phyloP scores from a whole-genome alignment of 331 rosid genomes.

The Phaseolus coccineus region DNA sequence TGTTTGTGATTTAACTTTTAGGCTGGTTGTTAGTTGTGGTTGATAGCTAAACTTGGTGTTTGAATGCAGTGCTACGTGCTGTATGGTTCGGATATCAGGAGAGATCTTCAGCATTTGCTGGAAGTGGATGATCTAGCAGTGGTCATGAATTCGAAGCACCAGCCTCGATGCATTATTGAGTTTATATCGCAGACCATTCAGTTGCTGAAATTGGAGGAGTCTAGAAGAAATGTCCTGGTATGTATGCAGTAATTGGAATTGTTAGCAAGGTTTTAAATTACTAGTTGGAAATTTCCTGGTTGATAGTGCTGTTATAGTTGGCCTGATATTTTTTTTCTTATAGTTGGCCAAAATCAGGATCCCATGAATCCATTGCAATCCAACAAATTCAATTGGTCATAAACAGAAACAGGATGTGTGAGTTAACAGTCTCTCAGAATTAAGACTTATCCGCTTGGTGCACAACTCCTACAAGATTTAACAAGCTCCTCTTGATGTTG shows the following conservation, averaged over 20 bases:
- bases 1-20: slow-evolving; percentile 18
- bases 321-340: no score
- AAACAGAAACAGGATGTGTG: neutral
- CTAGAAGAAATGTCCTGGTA: slow-evolving; percentile 73
- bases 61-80: slow-evolving; percentile 80
- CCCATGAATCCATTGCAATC: neutral
- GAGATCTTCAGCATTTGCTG: slow-evolving; percentile 72
- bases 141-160: slow-evolving; percentile 71
- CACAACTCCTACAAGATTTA: neutral
- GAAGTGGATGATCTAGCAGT: slow-evolving; percentile 74
- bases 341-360: neutral
- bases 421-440: neutral
- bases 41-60: slow-evolving; percentile 34
- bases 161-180: slow-evolving; percentile 79
- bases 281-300: neutral
- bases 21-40: neutral
- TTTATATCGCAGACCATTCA: slow-evolving; percentile 78
- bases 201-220: slow-evolving; percentile 75
- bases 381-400: neutral
- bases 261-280: neutral
- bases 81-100: slow-evolving; percentile 64
- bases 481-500: neutral
- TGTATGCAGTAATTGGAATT: slow-evolving; percentile 52
- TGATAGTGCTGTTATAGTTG: neutral
- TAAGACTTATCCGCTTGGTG: neutral